Percentiles rank a stretch among this genome's conserved stretches.
Evolutionary conservation across 345 rosid genomes (phyloP).

Genomic region (Ceriops tagal): DNA sequence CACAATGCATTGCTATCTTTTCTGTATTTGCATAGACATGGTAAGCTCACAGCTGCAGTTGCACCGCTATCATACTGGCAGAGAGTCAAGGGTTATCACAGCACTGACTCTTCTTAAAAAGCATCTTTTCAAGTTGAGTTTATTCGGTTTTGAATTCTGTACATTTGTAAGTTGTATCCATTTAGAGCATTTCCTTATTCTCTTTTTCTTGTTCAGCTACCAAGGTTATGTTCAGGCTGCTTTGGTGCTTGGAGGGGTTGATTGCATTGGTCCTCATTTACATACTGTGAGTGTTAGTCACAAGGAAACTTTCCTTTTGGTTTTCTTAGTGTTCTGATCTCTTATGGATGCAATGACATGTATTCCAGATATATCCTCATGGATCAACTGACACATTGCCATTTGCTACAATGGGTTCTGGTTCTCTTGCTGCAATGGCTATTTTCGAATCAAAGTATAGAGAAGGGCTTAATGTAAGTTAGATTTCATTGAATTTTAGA

Average conservation of each 20-base stretch:
- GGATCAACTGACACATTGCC: slow-evolving; percentile 87
- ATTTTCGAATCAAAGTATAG: slow-evolving; percentile 72
- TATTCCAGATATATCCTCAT: slow-evolving; percentile 71
- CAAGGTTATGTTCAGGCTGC: slow-evolving; percentile 81
- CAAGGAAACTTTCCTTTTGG: slow-evolving; percentile 1
- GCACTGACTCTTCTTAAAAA: slow-evolving; percentile 77
- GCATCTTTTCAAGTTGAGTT: slow-evolving; percentile 65
- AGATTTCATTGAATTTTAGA: neutral
- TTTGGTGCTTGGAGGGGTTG: slow-evolving; percentile 90
- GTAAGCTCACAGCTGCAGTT: slow-evolving; percentile 80
- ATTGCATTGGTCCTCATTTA: slow-evolving; percentile 73
- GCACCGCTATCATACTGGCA: slow-evolving; percentile 74
- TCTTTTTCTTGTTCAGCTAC: slow-evolving; percentile 41
- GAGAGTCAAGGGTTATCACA: slow-evolving; percentile 75
- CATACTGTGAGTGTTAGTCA: slow-evolving; percentile 54
- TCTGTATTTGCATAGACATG: slow-evolving; percentile 48
- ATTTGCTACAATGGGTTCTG: slow-evolving; percentile 89
- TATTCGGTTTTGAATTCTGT: slow-evolving; percentile 2
- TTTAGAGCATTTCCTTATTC: slow-evolving; percentile 20
- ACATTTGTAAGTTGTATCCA: neutral
- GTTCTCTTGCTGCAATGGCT: slow-evolving; percentile 87
- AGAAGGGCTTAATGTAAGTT: slow-evolving; percentile 77
- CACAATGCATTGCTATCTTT: slow-evolving; percentile 5
- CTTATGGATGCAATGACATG: slow-evolving; percentile 12
- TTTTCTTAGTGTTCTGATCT: slow-evolving; percentile 1